Base-by-base conservation (phyloP, 202 grass and related monocot species). In the Brachypodium distachyon region DNA sequence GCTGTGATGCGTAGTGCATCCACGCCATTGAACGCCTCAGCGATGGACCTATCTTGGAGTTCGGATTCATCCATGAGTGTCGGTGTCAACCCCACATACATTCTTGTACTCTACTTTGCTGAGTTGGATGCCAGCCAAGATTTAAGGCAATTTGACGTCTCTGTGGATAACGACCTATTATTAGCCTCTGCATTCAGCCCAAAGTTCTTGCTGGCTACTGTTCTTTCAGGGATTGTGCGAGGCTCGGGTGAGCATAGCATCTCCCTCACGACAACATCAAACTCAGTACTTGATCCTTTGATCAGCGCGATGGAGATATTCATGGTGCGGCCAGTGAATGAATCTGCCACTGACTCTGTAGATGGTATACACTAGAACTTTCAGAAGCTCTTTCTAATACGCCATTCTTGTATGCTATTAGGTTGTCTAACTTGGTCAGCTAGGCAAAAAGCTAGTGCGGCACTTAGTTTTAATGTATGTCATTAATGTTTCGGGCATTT, bases 301-400 rank as follows among this genome's bases (percentile, higher is more conserved):
- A 76, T 87, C 27, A 90, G 53, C 8, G 64, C 62, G 0, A 21
- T 88, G 60, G 86, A 88, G 76, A 61, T 88, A 59, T 84, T 21
- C 70, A 47, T 58, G 18, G 21, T 74, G 34, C 82, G 60, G 19
- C 47, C 61, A n/a, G 9, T 32, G 27, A 61, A 40, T 18, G 68
- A 70, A 23, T 26, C 64, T 23, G 0, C 68, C 27, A 74, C 85
- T 18, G 16, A 71, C 17, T 48, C 51, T 41, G 10, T 9, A 46
- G 85, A 87, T 34, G 80, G 85, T 87, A 83, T 75, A 37, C 62
- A 44, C 57, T 31, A 53, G 21, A n/a, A 16, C 68, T 31, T 87
- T 5, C 48, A 57, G 21, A 14, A 3, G n/a, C n/a, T 40, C n/a
- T 3, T 18, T 28, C 22, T 21, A 38, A 38, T 3, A n/a, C n/a